phyloP scores from a whole-genome alignment of 106 monocot genomes.

The Cymbidium sinense region DNA sequence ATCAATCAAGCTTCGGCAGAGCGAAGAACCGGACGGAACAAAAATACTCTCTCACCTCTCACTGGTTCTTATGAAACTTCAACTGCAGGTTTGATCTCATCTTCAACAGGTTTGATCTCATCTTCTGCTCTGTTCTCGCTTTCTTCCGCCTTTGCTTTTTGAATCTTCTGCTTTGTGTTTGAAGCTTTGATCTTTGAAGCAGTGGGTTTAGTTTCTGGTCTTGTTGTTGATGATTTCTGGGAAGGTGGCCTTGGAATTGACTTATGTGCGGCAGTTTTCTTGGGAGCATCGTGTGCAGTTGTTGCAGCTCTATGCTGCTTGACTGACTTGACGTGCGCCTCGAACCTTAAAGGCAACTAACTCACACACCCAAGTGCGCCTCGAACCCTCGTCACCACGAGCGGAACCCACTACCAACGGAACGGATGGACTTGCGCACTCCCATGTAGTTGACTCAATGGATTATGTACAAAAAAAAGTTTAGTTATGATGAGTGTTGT shows the following conservation, averaged over 20 bases:
- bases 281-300: conserved; percentile 10
- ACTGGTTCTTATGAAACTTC: neutral
- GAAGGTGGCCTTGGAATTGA: conserved; percentile 32
- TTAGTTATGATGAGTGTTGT: no score
- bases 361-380: no score
- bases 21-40: neutral
- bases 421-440: no score
- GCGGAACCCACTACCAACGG: no score
- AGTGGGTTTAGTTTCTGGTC: conserved; percentile 15
- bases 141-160: conserved; percentile 20
- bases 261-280: conserved; percentile 30
- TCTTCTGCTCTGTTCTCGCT: neutral
- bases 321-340: neutral
- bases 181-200: conserved; percentile 21
- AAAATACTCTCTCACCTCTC: neutral
- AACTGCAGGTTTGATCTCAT: neutral
- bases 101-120: no score
- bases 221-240: conserved; percentile 24
- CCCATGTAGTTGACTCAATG: no score
- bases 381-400: no score
- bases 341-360: no score
- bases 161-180: conserved; percentile 20
- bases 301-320: conserved; percentile 16
- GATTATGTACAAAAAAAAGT: no score
- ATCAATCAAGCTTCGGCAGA: neutral